A percentile compares a stretch with the other conserved stretches of the same genome.
Evolutionary conservation across 768 basidiomycete species (phyloP).

Genomic region (Pulveroboletus frians): DNA sequence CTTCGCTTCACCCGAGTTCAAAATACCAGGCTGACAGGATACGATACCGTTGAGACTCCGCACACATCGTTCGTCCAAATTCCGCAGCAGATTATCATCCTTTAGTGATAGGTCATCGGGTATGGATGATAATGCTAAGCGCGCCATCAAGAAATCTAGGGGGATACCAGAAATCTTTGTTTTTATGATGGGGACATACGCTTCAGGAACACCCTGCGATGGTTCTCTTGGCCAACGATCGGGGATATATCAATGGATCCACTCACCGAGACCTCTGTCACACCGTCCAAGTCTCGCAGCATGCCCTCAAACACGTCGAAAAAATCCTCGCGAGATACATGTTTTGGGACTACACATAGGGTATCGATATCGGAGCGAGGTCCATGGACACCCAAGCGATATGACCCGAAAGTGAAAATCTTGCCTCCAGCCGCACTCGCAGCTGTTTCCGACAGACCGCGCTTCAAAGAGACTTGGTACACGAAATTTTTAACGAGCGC

Average conservation of each 20-base stretch:
- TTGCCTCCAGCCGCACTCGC: slow-evolving; percentile 92
- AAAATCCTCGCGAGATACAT: slow-evolving; percentile 94
- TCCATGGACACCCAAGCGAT: slow-evolving; percentile 94
- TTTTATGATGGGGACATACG: slow-evolving; percentile 94
- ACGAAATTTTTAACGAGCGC: slow-evolving; percentile 93
- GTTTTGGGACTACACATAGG: slow-evolving; percentile 95
- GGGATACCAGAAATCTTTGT: slow-evolving; percentile 88
- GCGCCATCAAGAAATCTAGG: slow-evolving; percentile 91
- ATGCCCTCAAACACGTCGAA: slow-evolving; percentile 87
- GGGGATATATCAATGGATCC: not conserved
- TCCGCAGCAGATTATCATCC: slow-evolving; percentile 87
- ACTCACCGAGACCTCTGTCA: slow-evolving; percentile 84
- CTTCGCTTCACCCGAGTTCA: slow-evolving; percentile 9
- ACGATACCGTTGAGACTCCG: slow-evolving; percentile 82
- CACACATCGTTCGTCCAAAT: slow-evolving; percentile 91
- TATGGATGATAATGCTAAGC: slow-evolving; percentile 79
- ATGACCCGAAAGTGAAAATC: slow-evolving; percentile 98
- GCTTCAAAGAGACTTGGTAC: slow-evolving; percentile 66
- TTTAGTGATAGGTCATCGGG: slow-evolving; percentile 86
- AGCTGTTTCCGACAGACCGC: slow-evolving; percentile 82
- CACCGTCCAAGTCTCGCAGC: slow-evolving; percentile 79
- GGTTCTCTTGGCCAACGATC: slow-evolving; percentile 2
- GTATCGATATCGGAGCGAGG: slow-evolving; percentile 97
- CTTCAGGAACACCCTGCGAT: slow-evolving; percentile 87
- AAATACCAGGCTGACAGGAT: slow-evolving; percentile 2